Percentiles rank a stretch among this genome's conserved stretches.
These are phyloP conservation scores for Fusarium oligoseptatum DNA, from an alignment of 2,329 filamentous ascomycete genomes.

Conservation along the genomic window DNA sequence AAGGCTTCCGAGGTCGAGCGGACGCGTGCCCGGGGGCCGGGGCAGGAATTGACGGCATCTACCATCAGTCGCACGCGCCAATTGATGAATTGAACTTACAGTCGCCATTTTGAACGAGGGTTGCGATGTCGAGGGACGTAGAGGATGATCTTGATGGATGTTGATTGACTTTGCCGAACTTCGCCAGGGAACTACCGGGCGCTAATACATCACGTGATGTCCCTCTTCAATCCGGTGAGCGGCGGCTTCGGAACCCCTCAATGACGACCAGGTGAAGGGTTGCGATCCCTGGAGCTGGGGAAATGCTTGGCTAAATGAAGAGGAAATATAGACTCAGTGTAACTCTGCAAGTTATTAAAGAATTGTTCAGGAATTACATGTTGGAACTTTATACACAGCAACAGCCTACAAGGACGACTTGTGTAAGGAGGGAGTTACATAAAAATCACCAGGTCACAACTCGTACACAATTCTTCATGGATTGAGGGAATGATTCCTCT, in stretches of 20 bases:
- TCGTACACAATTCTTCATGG: conserved; percentile 20
- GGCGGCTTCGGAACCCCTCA: conserved; percentile 44
- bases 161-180: conserved; percentile 62
- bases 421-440: background rate
- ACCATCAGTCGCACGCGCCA: conserved; percentile 39
- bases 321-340: background rate
- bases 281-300: conserved; percentile 1
- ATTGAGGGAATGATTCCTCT: conserved; percentile 38
- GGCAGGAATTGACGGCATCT: conserved; percentile 30
- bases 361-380: background rate
- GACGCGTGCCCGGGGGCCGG: conserved; percentile 27
- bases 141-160: conserved; percentile 62
- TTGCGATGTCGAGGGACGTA: conserved; percentile 61
- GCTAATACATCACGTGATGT: conserved; percentile 52
- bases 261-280: conserved; percentile 9
- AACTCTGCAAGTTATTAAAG: background rate
- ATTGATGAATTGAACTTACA: conserved; percentile 67
- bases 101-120: conserved; percentile 74
- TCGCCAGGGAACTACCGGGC: conserved; percentile 51
- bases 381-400: background rate
- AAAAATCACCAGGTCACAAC: background rate
- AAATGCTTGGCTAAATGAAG: background rate
- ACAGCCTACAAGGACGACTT: background rate
- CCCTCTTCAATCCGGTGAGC: conserved; percentile 22
- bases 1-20: conserved; percentile 46